A percentile compares a stretch with the other conserved stretches of the same genome.
These are phyloP conservation scores for Aspergillus ochraceoroseus DNA, from an alignment of 2,329 filamentous ascomycete species.

Conservation along the genomic window DNA sequence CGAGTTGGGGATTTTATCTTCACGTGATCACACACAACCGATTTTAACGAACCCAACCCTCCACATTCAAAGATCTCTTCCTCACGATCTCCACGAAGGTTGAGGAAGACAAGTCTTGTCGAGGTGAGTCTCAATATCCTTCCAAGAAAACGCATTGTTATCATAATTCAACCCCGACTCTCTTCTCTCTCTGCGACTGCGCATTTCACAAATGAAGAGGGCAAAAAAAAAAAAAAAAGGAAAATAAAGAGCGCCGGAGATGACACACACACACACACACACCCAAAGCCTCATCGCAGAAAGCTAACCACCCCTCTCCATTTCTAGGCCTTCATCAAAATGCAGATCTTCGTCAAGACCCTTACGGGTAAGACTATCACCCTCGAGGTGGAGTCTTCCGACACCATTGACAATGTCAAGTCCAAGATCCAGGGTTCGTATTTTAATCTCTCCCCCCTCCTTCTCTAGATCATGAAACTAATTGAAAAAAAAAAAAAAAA, in stretches of 20 bases:
- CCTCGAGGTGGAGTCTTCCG: slow-evolving; percentile 99
- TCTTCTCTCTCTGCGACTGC: background rate
- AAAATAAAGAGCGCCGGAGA: too few relatives aligned
- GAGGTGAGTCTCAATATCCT: slow-evolving; percentile 45
- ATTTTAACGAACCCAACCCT: slow-evolving; percentile 35
- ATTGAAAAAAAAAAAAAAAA: too few relatives aligned
- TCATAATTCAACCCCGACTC: too few relatives aligned
- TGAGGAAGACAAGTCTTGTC: slow-evolving; percentile 59
- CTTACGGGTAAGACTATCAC: slow-evolving; percentile 99
- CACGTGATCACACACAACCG: slow-evolving; percentile 42
- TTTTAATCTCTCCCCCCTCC: background rate
- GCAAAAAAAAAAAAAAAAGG: too few relatives aligned
- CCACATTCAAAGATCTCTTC: slow-evolving; percentile 26
- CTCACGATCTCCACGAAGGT: slow-evolving; percentile 43
- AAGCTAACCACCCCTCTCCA: slow-evolving; percentile 15
- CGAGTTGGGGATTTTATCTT: background rate
- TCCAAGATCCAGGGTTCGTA: slow-evolving; percentile 74
- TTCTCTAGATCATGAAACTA: too few relatives aligned
- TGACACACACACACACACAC: too few relatives aligned
- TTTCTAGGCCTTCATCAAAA: slow-evolving; percentile 44
- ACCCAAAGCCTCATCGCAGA: background rate
- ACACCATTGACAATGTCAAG: slow-evolving; percentile 99
- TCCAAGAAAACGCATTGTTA: too few relatives aligned
- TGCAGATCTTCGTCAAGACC: slow-evolving; percentile 58
- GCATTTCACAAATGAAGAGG: too few relatives aligned